Conservation (phyloP, 495 filamentous ascomycete genomes). For the Penicillium macrosclerotiorum region DNA sequence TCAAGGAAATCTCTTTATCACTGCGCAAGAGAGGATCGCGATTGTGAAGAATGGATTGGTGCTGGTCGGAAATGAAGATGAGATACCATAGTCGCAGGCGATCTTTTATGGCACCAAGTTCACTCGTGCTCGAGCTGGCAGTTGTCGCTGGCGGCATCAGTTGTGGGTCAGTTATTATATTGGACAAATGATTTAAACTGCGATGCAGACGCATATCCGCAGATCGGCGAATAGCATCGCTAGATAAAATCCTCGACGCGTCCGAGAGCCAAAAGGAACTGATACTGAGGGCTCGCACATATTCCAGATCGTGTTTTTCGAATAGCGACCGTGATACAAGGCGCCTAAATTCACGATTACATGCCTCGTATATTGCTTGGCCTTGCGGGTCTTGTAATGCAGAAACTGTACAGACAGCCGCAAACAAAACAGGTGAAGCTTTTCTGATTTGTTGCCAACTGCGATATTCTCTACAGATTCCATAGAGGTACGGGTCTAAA, state of each 20-base stretch:
- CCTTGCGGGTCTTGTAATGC: slow-evolving; percentile 38
- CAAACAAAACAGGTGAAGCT: slow-evolving; percentile 34
- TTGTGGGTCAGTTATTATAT: too few relatives aligned
- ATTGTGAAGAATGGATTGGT: slow-evolving; percentile 45
- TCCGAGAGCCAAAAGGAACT: slow-evolving; percentile 46
- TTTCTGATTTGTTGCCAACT: slow-evolving; percentile 28
- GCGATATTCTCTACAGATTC: slow-evolving; percentile 35
- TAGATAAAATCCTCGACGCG: slow-evolving; percentile 40
- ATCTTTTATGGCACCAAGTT: slow-evolving; percentile 25
- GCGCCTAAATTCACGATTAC: slow-evolving; percentile 41
- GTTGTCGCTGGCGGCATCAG: too few relatives aligned
- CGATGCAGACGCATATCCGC: slow-evolving; percentile 42
- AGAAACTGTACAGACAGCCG: slow-evolving; percentile 43
- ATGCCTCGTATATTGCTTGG: slow-evolving; percentile 35
- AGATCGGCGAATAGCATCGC: slow-evolving; percentile 42
- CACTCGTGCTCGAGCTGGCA: too few relatives aligned
- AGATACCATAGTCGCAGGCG: slow-evolving; percentile 42
- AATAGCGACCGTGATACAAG: slow-evolving; percentile 39
- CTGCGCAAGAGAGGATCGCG: slow-evolving; percentile 40
- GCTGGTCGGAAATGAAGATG: slow-evolving; percentile 46
- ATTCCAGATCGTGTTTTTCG: slow-evolving; percentile 39
- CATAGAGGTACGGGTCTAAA: slow-evolving; percentile 44
- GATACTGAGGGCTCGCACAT: slow-evolving; percentile 41
- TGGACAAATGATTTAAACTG: slow-evolving; percentile 21
- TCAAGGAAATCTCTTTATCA: slow-evolving; percentile 31